These are phyloP conservation scores for Neurospora sp. DNA, from an alignment of 495 filamentous ascomycete species.

Conservation along the genomic window DNA sequence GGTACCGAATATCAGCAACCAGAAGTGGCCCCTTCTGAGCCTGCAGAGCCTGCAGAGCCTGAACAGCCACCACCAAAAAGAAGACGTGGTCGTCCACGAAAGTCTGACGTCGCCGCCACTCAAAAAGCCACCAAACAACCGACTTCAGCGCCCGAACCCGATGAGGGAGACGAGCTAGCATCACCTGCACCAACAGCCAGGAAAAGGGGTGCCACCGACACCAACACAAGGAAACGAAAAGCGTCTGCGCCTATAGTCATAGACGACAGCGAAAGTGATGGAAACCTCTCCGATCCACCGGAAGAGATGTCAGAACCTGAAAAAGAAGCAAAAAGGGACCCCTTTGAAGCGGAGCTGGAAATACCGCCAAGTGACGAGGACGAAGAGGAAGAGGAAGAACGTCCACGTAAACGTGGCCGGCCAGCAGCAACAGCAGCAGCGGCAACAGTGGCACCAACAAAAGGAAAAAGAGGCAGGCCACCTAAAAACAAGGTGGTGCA, in stretches of 20 bases:
- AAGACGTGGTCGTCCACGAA: slow-evolving; percentile 12
- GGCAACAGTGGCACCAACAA: background rate
- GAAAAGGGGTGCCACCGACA: background rate
- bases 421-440: background rate
- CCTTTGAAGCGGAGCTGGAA: background rate
- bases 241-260: background rate
- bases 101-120: background rate
- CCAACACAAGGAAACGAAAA: background rate
- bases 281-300: background rate
- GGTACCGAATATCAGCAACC: background rate
- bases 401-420: background rate
- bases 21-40: background rate
- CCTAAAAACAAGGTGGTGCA: background rate
- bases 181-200: background rate
- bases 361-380: background rate
- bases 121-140: background rate
- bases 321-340: background rate
- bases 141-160: background rate
- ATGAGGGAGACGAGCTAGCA: background rate
- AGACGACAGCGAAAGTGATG: background rate
- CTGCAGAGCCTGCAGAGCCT: background rate
- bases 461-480: background rate
- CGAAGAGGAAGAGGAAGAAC: background rate
- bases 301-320: background rate
- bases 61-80: slow-evolving; percentile 7